Conservation (phyloP, 345 rosid genomes). For the Ailanthus altissimus region DNA sequence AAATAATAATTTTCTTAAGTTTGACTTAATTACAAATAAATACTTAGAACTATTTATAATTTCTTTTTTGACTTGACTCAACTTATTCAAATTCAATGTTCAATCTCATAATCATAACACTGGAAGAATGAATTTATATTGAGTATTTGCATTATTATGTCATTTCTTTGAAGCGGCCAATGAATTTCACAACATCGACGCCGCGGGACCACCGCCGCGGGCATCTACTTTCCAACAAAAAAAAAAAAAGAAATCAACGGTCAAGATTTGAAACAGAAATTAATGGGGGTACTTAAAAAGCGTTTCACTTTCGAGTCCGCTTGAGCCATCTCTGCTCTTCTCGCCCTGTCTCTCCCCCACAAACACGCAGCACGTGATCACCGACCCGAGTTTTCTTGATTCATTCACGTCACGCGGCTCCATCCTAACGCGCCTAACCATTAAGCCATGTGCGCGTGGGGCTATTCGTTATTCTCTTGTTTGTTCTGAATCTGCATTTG, state of each 20-base stretch:
- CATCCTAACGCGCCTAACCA: too few species aligned
- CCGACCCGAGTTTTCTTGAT: conserved; percentile 8
- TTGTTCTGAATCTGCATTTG: background rate
- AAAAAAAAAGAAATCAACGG: background rate
- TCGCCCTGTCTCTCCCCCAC: background rate
- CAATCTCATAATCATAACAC: background rate
- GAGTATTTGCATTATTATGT: background rate
- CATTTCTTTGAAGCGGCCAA: background rate
- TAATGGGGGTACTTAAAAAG: too few species aligned
- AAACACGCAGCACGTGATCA: background rate
- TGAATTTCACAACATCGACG: background rate
- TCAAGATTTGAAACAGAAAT: background rate
- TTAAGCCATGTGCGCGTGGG: too few species aligned
- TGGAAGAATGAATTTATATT: background rate
- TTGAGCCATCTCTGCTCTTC: too few species aligned
- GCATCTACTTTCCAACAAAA: background rate
- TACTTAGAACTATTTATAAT: background rate
- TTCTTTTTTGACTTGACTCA: background rate
- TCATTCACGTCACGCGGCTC: background rate
- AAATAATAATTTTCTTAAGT: too few species aligned
- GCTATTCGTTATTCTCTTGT: background rate
- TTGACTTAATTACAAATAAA: background rate
- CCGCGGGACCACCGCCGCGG: background rate
- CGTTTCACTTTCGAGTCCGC: too few species aligned
- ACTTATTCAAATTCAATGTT: background rate